These are phyloP conservation scores for Tulasnella sp. DNA, from an alignment of 768 basidiomycete genomes.

Conservation along the genomic window DNA sequence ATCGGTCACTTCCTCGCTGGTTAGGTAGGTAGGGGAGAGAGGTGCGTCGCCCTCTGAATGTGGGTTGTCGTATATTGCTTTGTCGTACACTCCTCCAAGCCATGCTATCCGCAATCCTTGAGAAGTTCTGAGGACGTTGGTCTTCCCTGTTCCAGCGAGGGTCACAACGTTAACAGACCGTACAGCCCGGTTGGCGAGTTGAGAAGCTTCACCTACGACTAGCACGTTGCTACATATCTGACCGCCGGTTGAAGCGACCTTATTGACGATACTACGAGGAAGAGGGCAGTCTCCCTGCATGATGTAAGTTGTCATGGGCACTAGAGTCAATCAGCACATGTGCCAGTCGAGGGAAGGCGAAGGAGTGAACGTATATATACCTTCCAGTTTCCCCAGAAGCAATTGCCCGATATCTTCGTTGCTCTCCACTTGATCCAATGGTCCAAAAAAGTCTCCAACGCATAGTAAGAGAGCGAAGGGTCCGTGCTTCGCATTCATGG, in stretches of 20 bases:
- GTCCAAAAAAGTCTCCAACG: conserved; percentile 77
- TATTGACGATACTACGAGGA: conserved; percentile 60
- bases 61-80: conserved; percentile 27
- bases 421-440: conserved; percentile 28
- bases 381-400: conserved; percentile 55
- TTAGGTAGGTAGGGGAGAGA: conserved; percentile 15
- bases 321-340: conserved; percentile 30
- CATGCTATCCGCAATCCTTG: conserved; percentile 67
- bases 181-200: too few species aligned
- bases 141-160: conserved; percentile 48
- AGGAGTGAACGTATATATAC: conserved; percentile 32
- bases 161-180: too few species aligned
- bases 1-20: conserved; percentile 18
- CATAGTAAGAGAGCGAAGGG: conserved; percentile 81
- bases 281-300: conserved; percentile 77
- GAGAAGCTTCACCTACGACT: conserved; percentile 55
- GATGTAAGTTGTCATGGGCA: conserved; percentile 82
- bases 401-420: conserved; percentile 48
- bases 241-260: conserved; percentile 63
- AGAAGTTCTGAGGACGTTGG: conserved; percentile 64
- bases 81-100: conserved; percentile 65
- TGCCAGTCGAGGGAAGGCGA: not conserved
- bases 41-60: not conserved
- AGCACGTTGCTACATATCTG: conserved; percentile 76
- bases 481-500: conserved; percentile 84